Percentiles rank a stretch among this genome's conserved stretches.
Evolutionary conservation across 345 rosid genomes (phyloP).

Genomic region (Citrus reticulata): DNA sequence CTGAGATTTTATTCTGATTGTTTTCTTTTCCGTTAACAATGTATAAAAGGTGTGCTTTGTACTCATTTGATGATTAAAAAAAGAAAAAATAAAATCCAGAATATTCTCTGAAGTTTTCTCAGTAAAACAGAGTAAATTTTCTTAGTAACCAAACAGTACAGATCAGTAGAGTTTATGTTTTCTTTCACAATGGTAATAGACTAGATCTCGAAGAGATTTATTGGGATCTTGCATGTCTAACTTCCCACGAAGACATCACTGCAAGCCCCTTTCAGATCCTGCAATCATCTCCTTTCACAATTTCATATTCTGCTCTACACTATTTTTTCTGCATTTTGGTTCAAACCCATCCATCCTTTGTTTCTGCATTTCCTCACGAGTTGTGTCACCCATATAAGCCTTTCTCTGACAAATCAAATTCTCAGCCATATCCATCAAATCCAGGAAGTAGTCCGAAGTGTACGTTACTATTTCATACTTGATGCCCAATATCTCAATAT

Average conservation of each 20-base stretch:
- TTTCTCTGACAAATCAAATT: slow-evolving; percentile 66
- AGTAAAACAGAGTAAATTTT: no score
- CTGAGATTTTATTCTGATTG: no score
- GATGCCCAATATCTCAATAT: slow-evolving; percentile 77
- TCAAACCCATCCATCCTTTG: slow-evolving; percentile 53
- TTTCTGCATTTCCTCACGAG: slow-evolving; percentile 79
- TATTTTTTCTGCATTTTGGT: slow-evolving; percentile 52
- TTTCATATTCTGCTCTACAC: slow-evolving; percentile 55
- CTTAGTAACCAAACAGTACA: no score
- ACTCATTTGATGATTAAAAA: no score
- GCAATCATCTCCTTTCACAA: slow-evolving; percentile 88
- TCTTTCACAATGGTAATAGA: slow-evolving; percentile 62
- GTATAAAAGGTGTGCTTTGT: no score
- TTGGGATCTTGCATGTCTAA: slow-evolving; percentile 91
- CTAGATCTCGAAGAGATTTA: slow-evolving; percentile 92
- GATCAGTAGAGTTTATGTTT: no score
- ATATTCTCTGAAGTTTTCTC: no score
- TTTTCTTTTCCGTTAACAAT: no score
- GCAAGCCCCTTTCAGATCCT: slow-evolving; percentile 71
- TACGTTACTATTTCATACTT: slow-evolving; percentile 68
- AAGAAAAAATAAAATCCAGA: no score
- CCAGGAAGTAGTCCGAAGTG: slow-evolving; percentile 80
- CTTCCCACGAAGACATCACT: slow-evolving; percentile 89
- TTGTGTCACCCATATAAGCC: slow-evolving; percentile 93
- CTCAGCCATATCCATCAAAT: slow-evolving; percentile 83